A percentile compares a stretch with the other conserved stretches of the same genome.
Conservation (phyloP, 2,329 filamentous ascomycete species). For the Ophiosphaerella herpotricha region DNA sequence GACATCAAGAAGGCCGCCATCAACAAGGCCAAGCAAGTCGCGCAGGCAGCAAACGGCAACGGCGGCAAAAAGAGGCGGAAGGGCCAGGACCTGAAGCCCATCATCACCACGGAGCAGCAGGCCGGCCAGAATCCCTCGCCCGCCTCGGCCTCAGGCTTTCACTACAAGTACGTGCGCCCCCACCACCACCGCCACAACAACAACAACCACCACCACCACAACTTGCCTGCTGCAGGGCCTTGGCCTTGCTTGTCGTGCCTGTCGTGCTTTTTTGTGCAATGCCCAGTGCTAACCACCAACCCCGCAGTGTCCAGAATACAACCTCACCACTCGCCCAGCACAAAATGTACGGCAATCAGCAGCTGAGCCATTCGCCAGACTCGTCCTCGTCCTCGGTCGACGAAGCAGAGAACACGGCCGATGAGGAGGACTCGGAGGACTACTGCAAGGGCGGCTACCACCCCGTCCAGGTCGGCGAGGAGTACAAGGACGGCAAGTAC, state of each 20-base stretch:
- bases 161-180: slow-evolving; percentile 47
- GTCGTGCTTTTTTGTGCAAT: background rate
- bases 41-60: slow-evolving; percentile 60
- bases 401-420: slow-evolving; percentile 84
- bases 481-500: slow-evolving; percentile 97
- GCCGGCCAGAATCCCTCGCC: slow-evolving; percentile 52
- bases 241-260: no score
- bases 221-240: background rate
- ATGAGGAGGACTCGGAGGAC: slow-evolving; percentile 98
- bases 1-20: slow-evolving; percentile 68
- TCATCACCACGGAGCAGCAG: slow-evolving; percentile 70
- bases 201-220: background rate
- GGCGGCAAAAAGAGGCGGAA: slow-evolving; percentile 75
- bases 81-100: slow-evolving; percentile 71
- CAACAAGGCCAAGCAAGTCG: slow-evolving; percentile 69
- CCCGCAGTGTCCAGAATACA: slow-evolving; percentile 54
- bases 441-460: slow-evolving; percentile 99
- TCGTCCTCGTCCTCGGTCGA: slow-evolving; percentile 81
- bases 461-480: slow-evolving; percentile 89
- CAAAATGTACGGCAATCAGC: slow-evolving; percentile 58
- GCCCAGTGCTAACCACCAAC: slow-evolving; percentile 3
- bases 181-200: background rate
- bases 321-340: slow-evolving; percentile 51
- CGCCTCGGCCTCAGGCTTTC: slow-evolving; percentile 41
- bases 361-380: slow-evolving; percentile 74